Conservation (phyloP, 768 basidiomycete species). For the Calvatia gigantea region DNA sequence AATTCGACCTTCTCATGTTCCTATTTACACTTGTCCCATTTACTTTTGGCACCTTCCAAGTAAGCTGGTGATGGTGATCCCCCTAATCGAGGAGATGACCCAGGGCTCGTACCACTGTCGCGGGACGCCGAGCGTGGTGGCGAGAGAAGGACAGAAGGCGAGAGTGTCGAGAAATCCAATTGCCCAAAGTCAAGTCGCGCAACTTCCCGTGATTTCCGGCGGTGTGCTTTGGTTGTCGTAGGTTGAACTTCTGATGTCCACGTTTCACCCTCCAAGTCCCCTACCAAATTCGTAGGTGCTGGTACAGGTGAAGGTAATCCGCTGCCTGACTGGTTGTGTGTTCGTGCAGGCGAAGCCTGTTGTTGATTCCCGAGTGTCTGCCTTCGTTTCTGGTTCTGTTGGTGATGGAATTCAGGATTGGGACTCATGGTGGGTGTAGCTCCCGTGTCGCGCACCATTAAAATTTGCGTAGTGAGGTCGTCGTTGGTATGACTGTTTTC, state of each 20-base stretch:
- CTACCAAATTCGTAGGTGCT: neutral
- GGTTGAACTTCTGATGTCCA: constrained; percentile 14
- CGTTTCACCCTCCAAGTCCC: constrained; percentile 5
- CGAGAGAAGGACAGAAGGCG: constrained; percentile 11
- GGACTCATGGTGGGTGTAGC: constrained; percentile 48
- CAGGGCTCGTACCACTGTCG: neutral
- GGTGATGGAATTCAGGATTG: constrained; percentile 40
- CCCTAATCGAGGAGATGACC: neutral
- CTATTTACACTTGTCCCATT: constrained; percentile 1
- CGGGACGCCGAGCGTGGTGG: constrained; percentile 11
- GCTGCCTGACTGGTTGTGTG: neutral
- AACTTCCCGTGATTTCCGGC: constrained; percentile 22
- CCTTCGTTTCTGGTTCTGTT: constrained; percentile 18
- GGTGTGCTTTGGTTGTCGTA: constrained; percentile 16
- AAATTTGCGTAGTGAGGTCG: constrained; percentile 24
- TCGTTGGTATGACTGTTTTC: constrained; percentile 19
- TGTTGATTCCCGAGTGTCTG: constrained; percentile 8
- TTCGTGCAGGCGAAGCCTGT: neutral
- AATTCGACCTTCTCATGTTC: constrained; percentile 10
- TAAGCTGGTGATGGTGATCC: neutral
- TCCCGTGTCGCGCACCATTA: constrained; percentile 47
- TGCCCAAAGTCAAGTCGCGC: constrained; percentile 15
- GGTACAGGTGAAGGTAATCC: neutral
- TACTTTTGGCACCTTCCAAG: neutral
- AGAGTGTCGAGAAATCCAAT: constrained; percentile 5